Percentiles rank a stretch among this genome's conserved stretches.
Evolutionary conservation across 441 rosid species (phyloP).

Genomic region (Adansonia madagascariensis): DNA sequence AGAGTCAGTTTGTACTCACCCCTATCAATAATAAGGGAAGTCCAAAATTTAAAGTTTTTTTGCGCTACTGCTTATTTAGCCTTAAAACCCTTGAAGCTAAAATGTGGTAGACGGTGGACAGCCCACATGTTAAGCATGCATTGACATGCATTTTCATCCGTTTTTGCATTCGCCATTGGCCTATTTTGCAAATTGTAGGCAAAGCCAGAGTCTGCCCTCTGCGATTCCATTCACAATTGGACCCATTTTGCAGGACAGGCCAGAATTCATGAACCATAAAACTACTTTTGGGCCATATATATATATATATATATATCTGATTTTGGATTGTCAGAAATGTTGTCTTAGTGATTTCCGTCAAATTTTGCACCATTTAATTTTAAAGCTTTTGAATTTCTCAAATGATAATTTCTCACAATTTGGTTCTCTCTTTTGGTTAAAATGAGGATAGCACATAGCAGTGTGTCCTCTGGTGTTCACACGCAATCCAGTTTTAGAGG

Average conservation of each 20-base stretch:
- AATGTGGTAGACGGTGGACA: not conserved
- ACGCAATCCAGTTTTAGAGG: not conserved
- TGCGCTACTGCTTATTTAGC: not conserved
- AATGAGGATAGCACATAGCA: not conserved
- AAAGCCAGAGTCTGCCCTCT: not conserved
- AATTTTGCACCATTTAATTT: constrained; percentile 9
- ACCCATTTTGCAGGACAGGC: not conserved
- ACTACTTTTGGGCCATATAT: not conserved
- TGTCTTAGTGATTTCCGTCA: not conserved
- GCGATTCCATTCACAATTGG: not conserved
- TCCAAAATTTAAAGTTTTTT: not conserved
- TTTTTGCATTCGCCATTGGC: not conserved
- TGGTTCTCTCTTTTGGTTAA: not conserved
- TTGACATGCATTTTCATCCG: not conserved
- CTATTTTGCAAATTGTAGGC: not conserved
- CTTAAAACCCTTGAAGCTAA: not conserved
- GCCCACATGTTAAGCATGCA: not conserved
- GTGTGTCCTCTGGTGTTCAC: not conserved
- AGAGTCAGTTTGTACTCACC: too few species aligned
- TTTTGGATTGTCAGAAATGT: constrained; percentile 9
- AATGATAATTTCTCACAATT: not conserved
- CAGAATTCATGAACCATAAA: not conserved
- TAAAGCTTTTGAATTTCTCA: not conserved
- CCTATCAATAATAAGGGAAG: not conserved
- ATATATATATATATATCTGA: not conserved